Base-by-base conservation (phyloP, 768 basidiomycete genomes). In the Lentinula sp. region DNA sequence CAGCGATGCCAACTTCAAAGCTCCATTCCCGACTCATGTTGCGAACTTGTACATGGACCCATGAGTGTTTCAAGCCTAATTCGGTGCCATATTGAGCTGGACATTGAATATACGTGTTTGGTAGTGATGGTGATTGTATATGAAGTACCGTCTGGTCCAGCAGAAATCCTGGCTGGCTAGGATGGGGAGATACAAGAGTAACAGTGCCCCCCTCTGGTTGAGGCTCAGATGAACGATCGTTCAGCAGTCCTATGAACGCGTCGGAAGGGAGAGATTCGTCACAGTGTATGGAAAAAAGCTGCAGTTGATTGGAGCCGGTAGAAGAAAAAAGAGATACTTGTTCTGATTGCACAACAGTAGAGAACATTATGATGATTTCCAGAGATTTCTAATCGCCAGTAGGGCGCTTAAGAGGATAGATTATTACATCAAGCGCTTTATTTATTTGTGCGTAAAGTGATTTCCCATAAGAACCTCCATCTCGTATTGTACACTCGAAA, bases 311-410 rank as follows among this genome's bases (percentile, higher is more conserved):
- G 55, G 81, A 83, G 23, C 81, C 79, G 5, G 88, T 87, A 0
- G 90, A 89, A 20, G 90, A 91, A 70, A 92, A 90, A 18, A 92
- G 66, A 15, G 88, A 91, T n/a, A 92, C 72, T 20, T 82, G 69
- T 41, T 80, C 72, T 2, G 89, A 82, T 64, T 91, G 90, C 5
- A 87, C 71, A 39, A 81, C 74, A 58, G 79, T 70, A 1, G 79
- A 71, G 68, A 90, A 85, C 86, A 90, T 85, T n/a, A n/a, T n/a
- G n/a, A n/a, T n/a, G n/a, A n/a, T n/a, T 28, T 28, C 28, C 28
- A 28, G 28, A 28, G 1, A n/a, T 50, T 23, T 23, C 20, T 50
- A 2, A 18, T 3, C 28, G 28, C 28, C 28, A 28, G 3, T 28
- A 28, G 3, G 28, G 28, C 28, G 28, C 28, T 28, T 28, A 28